A percentile compares a stretch with the other conserved stretches of the same genome.
These are phyloP conservation scores for Emiliania huxleyi DNA, from an alignment of 78 protist genomes.

Conservation along the genomic window DNA sequence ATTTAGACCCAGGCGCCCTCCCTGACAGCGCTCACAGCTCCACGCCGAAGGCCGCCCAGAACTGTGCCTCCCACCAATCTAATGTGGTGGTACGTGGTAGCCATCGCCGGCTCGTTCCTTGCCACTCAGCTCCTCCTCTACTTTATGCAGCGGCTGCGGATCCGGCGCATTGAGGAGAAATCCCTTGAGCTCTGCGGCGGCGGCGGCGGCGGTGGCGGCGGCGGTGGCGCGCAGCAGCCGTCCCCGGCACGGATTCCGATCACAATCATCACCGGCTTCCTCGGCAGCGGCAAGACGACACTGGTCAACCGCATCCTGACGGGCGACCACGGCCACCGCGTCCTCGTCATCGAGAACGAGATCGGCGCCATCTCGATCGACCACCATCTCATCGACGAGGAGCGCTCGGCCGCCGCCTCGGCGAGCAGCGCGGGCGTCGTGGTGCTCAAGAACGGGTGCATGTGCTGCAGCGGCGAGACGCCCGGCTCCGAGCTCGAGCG, in stretches of 20 bases:
- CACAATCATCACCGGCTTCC: conserved; percentile 61
- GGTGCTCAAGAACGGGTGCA: conserved; percentile 50
- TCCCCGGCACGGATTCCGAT: conserved; percentile 14
- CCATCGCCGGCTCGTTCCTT: background rate
- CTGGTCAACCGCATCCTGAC: conserved; percentile 70
- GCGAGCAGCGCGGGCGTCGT: conserved; percentile 39
- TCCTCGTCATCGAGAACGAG: conserved; percentile 27
- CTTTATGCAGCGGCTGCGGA: background rate
- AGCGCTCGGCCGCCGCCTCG: background rate
- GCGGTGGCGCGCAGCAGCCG: background rate
- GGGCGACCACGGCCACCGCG: conserved; percentile 47
- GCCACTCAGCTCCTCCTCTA: background rate
- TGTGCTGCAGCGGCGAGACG: conserved; percentile 47
- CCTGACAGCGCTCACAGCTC: too few relatives aligned
- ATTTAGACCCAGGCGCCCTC: too few relatives aligned
- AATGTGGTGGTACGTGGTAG: background rate
- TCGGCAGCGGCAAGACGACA: conserved; percentile 81
- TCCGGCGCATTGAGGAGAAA: background rate
- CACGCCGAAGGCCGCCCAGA: too few relatives aligned
- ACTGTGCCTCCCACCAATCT: too few relatives aligned
- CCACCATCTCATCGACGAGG: conserved; percentile 14
- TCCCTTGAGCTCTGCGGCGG: background rate
- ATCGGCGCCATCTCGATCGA: conserved; percentile 38
- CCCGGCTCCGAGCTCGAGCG: conserved; percentile 54
- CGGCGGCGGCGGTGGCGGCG: background rate